Percentiles rank a stretch among this genome's conserved stretches.
phyloP scores from a whole-genome alignment of 1,284 basidiomycete species.

The Quambalaria eucalypti region DNA sequence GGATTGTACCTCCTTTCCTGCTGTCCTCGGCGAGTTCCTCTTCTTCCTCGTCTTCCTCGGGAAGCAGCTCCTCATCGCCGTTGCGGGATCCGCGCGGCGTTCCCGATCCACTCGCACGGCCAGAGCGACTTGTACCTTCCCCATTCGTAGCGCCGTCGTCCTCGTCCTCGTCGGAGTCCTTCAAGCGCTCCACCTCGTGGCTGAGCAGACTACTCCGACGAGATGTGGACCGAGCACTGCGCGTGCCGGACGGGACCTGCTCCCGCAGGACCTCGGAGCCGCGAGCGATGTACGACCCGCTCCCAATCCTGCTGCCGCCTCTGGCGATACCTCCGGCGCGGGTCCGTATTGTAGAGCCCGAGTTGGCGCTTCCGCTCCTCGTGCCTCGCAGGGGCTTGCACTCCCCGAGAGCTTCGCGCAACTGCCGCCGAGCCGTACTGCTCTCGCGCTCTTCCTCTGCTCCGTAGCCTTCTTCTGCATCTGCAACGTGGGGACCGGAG shows the following conservation, averaged over 20 bases:
- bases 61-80: background rate
- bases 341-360: background rate
- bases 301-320: background rate
- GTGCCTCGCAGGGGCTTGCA: conserved; percentile 13
- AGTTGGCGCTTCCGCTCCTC: background rate
- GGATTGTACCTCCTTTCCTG: conserved; percentile 66
- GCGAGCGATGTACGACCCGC: conserved; percentile 10
- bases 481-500: background rate
- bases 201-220: too few relatives aligned
- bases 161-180: too few relatives aligned
- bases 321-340: background rate
- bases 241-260: background rate
- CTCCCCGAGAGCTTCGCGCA: conserved; percentile 17
- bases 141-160: too few relatives aligned
- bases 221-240: too few relatives aligned
- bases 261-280: conserved; percentile 7
- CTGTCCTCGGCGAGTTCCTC: background rate
- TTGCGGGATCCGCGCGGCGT: background rate
- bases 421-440: conserved; percentile 5
- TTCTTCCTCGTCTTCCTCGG: background rate
- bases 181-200: too few relatives aligned
- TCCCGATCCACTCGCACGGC: background rate
- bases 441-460: background rate
- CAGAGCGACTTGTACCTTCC: too few relatives aligned
- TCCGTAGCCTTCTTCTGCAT: background rate